Evolutionary conservation across 2,329 filamentous ascomycete genomes (phyloP).

Genomic region (Fusarium protoensiforme): DNA sequence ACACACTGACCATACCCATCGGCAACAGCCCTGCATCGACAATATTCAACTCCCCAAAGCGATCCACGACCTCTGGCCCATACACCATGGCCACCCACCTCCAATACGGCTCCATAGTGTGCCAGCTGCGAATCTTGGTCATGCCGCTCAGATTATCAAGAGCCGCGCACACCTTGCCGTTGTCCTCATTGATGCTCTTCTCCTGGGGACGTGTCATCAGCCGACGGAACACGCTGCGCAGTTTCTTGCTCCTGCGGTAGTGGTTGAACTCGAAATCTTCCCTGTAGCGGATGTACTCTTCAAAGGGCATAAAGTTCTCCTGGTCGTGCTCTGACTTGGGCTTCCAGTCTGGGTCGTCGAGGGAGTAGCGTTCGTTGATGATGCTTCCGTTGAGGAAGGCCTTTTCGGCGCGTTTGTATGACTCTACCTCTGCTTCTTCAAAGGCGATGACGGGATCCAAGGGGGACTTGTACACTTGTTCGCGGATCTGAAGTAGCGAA

Average conservation of each 20-base stretch:
- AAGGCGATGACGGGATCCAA: slow-evolving; percentile 45
- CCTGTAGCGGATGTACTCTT: slow-evolving; percentile 56
- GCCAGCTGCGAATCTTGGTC: slow-evolving; percentile 42
- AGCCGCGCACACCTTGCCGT: slow-evolving; percentile 38
- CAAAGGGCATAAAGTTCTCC: slow-evolving; percentile 56
- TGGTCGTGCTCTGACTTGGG: slow-evolving; percentile 45
- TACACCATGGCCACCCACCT: slow-evolving; percentile 59
- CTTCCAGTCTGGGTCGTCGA: slow-evolving; percentile 41
- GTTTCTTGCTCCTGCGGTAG: slow-evolving; percentile 12
- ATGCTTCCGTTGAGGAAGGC: slow-evolving; percentile 47
- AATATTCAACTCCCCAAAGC: slow-evolving; percentile 58
- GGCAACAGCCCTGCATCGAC: slow-evolving; percentile 58
- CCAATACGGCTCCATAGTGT: slow-evolving; percentile 56
- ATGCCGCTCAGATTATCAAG: slow-evolving; percentile 30
- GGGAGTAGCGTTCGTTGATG: background rate
- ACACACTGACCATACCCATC: slow-evolving; percentile 59
- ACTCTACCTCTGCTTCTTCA: slow-evolving; percentile 48
- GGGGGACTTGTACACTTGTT: slow-evolving; percentile 46
- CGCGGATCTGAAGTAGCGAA: slow-evolving; percentile 52
- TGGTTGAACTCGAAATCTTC: slow-evolving; percentile 52
- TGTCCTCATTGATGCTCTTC: slow-evolving; percentile 41
- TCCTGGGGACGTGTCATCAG: slow-evolving; percentile 50
- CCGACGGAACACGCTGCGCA: slow-evolving; percentile 49
- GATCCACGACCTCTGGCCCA: slow-evolving; percentile 55
- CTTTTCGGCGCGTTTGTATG: slow-evolving; percentile 49